Evolutionary conservation across 1,284 basidiomycete genomes (phyloP), one percentile per base, ranked within the genome.

Genomic region (Apiotrichum siamense): DNA sequence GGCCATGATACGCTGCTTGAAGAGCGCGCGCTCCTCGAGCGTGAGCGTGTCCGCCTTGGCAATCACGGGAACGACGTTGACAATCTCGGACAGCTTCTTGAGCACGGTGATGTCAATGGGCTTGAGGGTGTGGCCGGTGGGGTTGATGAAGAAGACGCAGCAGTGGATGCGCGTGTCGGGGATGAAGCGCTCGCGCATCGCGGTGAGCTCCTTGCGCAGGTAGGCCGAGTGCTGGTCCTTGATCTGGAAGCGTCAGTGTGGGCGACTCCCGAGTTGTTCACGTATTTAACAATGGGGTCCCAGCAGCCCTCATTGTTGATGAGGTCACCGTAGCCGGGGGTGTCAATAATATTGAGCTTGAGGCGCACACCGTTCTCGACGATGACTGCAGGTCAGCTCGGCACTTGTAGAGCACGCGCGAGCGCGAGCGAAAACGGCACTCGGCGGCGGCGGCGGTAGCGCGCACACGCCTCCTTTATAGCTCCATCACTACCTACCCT

Each of bases 251-350:
- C 15, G 39, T 57, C 41, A 63, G 49, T 40, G 33, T 35, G 7
- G 15, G 33, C 15, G 33, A 18, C 17, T 3, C 1, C 21, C 3
- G 12, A 13, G 17, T 1, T n/a, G 63, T 67, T 88, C 77, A 97
- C 97, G 76, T 97, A 96, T 77, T 96, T 96, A 75, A 97, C 82
- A 65, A 97, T 97, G 26, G 94, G 88, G 70, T 98, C 94, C 94
- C 94, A 98, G 81, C 96, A 97, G 75, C 88, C 88, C 74, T 98
- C 96, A 74, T 98, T 98, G 83, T 98, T 97, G 72, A 98, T 85
- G 68, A 93, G 88, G 80, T 98, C 96, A 49, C 93, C 96, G 68
- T 96, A 98, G 33, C 96, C 94, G 49, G 94, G 94, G 7, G 96
- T 98, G 76, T 98, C 96, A 63, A 98, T 91, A 61, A 98, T 97